phyloP scores from a whole-genome alignment of 2,329 filamentous ascomycete genomes.

The Pyrenophora seminiperda region DNA sequence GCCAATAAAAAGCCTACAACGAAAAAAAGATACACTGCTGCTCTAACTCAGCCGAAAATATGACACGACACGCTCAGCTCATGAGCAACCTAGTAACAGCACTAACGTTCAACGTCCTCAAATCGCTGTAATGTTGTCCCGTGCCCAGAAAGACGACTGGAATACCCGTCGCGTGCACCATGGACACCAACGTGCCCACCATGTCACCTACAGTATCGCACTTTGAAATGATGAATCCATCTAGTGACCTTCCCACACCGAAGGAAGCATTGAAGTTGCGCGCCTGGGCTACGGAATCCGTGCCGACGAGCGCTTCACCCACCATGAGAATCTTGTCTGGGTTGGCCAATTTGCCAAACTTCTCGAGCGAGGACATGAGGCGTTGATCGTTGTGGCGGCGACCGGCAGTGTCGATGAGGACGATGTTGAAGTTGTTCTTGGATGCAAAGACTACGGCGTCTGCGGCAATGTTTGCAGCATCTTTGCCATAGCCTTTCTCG shows the following conservation, averaged over 20 bases:
- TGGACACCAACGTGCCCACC: constrained; percentile 93
- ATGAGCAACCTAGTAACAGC: constrained; percentile 67
- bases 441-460: constrained; percentile 85
- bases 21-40: no score
- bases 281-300: constrained; percentile 92
- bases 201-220: constrained; percentile 99
- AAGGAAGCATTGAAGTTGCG: constrained; percentile 96
- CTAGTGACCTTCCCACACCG: constrained; percentile 76
- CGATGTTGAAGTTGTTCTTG: constrained; percentile 81
- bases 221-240: constrained; percentile 98
- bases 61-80: constrained; percentile 46
- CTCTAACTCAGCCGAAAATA: no score
- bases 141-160: constrained; percentile 90
- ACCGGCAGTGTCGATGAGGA: constrained; percentile 95
- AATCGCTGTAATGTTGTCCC: constrained; percentile 69
- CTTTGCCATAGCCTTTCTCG: constrained; percentile 97
- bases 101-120: constrained; percentile 67
- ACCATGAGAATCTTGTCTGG: constrained; percentile 99
- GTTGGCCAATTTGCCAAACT: constrained; percentile 93
- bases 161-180: constrained; percentile 96
- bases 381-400: constrained; percentile 93
- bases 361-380: constrained; percentile 95
- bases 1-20: no score
- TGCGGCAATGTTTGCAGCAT: constrained; percentile 92
- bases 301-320: constrained; percentile 87